Percentiles rank a stretch among this genome's conserved stretches.
Evolutionary conservation across 2,329 filamentous ascomycete genomes (phyloP).

Genomic region (Huntiella decipiens): DNA sequence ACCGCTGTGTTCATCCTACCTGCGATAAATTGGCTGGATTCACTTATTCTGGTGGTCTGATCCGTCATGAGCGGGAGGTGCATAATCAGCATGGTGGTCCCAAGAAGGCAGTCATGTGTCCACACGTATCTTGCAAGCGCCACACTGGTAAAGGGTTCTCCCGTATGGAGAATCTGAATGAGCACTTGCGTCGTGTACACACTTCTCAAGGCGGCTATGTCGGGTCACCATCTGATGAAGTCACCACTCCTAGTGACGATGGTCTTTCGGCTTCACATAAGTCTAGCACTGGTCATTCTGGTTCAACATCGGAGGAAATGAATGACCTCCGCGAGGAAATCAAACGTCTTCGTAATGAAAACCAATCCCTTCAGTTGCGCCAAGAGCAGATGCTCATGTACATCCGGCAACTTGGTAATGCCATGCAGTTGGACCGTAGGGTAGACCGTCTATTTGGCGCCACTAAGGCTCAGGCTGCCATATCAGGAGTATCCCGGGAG

Average conservation of each 20-base stretch:
- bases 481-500: too few relatives aligned
- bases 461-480: too few relatives aligned
- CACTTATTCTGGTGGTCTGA: constrained; percentile 78
- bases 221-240: constrained; percentile 19
- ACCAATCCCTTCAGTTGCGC: constrained; percentile 32
- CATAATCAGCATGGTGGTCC: constrained; percentile 79
- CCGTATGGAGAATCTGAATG: constrained; percentile 80
- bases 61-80: constrained; percentile 83
- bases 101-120: constrained; percentile 73
- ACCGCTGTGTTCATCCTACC: constrained; percentile 62
- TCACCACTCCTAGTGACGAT: constrained; percentile 26
- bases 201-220: constrained; percentile 41
- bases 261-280: constrained; percentile 12
- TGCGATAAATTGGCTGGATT: constrained; percentile 89
- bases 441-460: too few relatives aligned
- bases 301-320: constrained; percentile 23
- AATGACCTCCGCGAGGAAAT: constrained; percentile 42
- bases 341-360: constrained; percentile 47
- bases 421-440: too few relatives aligned
- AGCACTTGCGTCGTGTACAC: constrained; percentile 84
- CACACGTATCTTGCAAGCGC: constrained; percentile 72
- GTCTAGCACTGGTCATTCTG: constrained; percentile 1
- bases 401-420: too few relatives aligned
- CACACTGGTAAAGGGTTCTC: constrained; percentile 80
- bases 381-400: too few relatives aligned